Evolutionary conservation across 192 early-diverging fungal genomes (phyloP).

Genomic region (Lobosporangium transversale): DNA sequence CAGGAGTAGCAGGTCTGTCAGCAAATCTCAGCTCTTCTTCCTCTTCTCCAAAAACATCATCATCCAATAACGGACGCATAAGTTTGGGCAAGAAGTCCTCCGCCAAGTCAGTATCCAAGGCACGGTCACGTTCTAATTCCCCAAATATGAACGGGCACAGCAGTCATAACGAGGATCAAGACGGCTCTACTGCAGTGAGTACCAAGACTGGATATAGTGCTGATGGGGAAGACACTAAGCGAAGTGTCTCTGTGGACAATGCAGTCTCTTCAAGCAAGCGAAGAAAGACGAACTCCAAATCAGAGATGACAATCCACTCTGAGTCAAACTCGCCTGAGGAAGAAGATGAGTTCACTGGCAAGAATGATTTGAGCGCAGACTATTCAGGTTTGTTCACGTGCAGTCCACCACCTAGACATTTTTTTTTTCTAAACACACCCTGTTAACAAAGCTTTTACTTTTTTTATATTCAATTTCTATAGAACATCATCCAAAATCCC

Average conservation of each 20-base stretch:
- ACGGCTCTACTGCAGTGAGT: too few relatives aligned
- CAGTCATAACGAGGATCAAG: background rate
- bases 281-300: conserved; percentile 12
- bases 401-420: too few relatives aligned
- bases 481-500: background rate
- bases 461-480: background rate
- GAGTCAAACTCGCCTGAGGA: conserved; percentile 5
- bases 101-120: conserved; percentile 16
- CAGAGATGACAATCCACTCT: background rate
- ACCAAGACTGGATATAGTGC: background rate
- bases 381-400: conserved; percentile 5
- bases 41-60: conserved; percentile 13
- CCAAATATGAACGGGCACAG: conserved; percentile 3
- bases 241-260: conserved; percentile 1
- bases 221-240: conserved; percentile 1
- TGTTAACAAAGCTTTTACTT: too few relatives aligned
- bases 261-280: conserved; percentile 11
- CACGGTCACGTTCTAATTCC: conserved; percentile 16
- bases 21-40: background rate
- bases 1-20: background rate
- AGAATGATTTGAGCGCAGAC: conserved; percentile 16
- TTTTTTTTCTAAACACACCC: too few relatives aligned
- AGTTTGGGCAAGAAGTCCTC: conserved; percentile 1
- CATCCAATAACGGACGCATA: conserved; percentile 13
- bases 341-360: background rate